Evolutionary conservation across 768 basidiomycete genomes (phyloP).

Genomic region (Naganishia vaughanmartiniae): DNA sequence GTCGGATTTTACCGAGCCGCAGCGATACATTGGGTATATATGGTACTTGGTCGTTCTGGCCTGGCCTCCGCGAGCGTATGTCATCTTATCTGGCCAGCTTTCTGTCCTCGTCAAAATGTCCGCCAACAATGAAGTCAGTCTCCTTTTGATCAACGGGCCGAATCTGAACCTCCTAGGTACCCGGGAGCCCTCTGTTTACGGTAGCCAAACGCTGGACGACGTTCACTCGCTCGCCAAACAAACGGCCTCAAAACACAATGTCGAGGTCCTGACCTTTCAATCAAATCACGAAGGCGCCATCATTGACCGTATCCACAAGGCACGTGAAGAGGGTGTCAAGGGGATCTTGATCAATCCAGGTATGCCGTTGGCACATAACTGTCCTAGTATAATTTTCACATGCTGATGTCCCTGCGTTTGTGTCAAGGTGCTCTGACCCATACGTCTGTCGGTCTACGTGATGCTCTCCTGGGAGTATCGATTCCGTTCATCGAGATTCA

Average conservation of each 20-base stretch:
- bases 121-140: neutral
- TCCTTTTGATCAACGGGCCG: conserved; percentile 43
- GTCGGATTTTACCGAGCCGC: neutral
- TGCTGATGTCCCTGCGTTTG: neutral
- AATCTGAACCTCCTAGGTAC: conserved; percentile 42
- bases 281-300: conserved; percentile 42
- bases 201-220: conserved; percentile 38
- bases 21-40: neutral
- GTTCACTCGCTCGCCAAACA: conserved; percentile 30
- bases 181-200: conserved; percentile 41
- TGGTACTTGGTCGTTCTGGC: too few species aligned
- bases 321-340: conserved; percentile 38
- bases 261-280: conserved; percentile 36
- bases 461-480: conserved; percentile 37
- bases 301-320: conserved; percentile 42
- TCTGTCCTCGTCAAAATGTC: neutral
- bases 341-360: conserved; percentile 42
- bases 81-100: too few species aligned
- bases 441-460: conserved; percentile 40
- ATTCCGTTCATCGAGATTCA: conserved; percentile 45
- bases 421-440: conserved; percentile 39
- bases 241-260: conserved; percentile 32
- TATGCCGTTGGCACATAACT: too few species aligned
- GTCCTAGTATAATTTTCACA: too few species aligned
- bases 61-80: too few species aligned